phyloP scores from a whole-genome alignment of 768 basidiomycete genomes.

The Clitopilus hobsonii region DNA sequence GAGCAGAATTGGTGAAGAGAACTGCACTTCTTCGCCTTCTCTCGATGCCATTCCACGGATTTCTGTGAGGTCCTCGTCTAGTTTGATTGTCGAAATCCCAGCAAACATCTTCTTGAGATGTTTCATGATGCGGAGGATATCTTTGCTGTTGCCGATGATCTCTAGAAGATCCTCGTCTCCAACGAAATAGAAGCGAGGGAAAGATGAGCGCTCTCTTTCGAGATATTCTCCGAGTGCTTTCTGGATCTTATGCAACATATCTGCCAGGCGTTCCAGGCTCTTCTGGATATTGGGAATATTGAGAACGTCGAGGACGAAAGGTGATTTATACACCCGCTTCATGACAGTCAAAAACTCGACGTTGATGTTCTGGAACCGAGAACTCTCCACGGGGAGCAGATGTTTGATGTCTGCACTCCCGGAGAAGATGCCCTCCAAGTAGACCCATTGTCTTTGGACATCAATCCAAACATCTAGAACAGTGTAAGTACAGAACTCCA shows the following conservation, averaged over 20 bases:
- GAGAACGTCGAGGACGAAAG: slow-evolving; percentile 94
- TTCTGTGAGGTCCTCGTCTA: slow-evolving; percentile 84
- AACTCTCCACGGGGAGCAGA: slow-evolving; percentile 92
- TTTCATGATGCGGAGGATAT: slow-evolving; percentile 96
- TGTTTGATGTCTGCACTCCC: slow-evolving; percentile 99
- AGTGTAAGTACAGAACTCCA: slow-evolving; percentile 4
- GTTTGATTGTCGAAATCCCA: slow-evolving; percentile 82
- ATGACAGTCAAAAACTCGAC: slow-evolving; percentile 96
- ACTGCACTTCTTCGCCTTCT: slow-evolving; percentile 91
- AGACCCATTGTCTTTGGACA: slow-evolving; percentile 99
- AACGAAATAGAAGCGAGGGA: slow-evolving; percentile 99
- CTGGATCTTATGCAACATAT: slow-evolving; percentile 96
- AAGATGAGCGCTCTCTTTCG: slow-evolving; percentile 93
- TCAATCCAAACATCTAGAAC: slow-evolving; percentile 94
- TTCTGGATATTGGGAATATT: slow-evolving; percentile 97
- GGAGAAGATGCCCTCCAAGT: slow-evolving; percentile 99
- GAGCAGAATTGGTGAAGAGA: slow-evolving; percentile 77
- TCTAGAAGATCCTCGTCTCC: slow-evolving; percentile 98
- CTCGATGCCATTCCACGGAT: slow-evolving; percentile 93
- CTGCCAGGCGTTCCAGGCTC: slow-evolving; percentile 92
- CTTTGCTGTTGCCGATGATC: slow-evolving; percentile 99
- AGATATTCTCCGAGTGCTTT: slow-evolving; percentile 99
- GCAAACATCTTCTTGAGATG: slow-evolving; percentile 99
- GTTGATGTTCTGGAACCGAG: slow-evolving; percentile 99
- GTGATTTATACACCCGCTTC: slow-evolving; percentile 99